Conservation (phyloP, 2,329 filamentous ascomycete species). For the Hyphodiscus sp. region DNA sequence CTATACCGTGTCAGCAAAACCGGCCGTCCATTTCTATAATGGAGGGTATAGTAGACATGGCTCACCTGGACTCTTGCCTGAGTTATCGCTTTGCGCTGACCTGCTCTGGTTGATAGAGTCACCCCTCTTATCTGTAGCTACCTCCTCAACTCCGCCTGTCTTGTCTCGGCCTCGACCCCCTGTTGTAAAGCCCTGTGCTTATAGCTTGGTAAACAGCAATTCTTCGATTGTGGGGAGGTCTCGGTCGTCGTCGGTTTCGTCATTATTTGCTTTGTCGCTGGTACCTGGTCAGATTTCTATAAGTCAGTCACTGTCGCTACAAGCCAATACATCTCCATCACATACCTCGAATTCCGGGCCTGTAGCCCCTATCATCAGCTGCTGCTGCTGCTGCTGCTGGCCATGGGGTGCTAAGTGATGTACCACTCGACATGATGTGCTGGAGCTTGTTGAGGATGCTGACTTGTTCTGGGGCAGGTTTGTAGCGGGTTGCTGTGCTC, state of each 20-base stretch:
- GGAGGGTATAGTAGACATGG: slow-evolving; percentile 3
- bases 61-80: slow-evolving; percentile 10
- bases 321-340: too few species aligned
- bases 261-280: slow-evolving; percentile 15
- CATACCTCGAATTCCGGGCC: too few species aligned
- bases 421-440: too few species aligned
- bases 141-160: slow-evolving; percentile 5
- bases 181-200: slow-evolving; percentile 11
- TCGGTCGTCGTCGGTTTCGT: slow-evolving; percentile 7
- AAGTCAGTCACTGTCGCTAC: too few species aligned
- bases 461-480: too few species aligned
- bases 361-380: too few species aligned
- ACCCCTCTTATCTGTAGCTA: slow-evolving; percentile 6
- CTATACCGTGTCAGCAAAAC: slow-evolving; percentile 4
- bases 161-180: slow-evolving; percentile 5
- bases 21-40: slow-evolving; percentile 7
- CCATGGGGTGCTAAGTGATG: too few species aligned
- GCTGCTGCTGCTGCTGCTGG: too few species aligned
- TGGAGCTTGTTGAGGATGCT: too few species aligned
- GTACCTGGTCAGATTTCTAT: too few species aligned
- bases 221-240: slow-evolving; percentile 13
- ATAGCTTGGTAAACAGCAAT: slow-evolving; percentile 11
- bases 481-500: too few species aligned
- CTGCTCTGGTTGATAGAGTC: slow-evolving; percentile 6
- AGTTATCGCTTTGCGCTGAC: slow-evolving; percentile 11